These are phyloP conservation scores for Aspergillus tubingensis DNA, from an alignment of 2,329 filamentous ascomycete genomes.

Conservation along the genomic window DNA sequence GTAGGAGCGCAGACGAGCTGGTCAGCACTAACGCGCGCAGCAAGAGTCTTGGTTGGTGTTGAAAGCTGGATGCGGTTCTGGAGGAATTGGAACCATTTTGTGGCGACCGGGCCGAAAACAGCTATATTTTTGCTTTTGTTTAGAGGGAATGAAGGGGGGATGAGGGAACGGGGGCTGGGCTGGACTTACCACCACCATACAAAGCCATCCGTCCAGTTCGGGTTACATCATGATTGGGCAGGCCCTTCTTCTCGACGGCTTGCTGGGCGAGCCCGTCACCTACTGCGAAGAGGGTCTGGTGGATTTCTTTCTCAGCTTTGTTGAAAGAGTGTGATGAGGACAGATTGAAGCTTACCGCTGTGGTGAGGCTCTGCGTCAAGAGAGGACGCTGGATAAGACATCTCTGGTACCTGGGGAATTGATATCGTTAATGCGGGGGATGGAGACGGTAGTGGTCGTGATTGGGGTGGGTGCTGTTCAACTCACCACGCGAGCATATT, in stretches of 20 bases:
- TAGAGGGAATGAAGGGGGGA: not conserved
- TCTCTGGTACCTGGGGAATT: constrained; percentile 16
- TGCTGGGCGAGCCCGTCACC: constrained; percentile 21
- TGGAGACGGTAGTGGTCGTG: not conserved
- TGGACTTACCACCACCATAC: constrained; percentile 18
- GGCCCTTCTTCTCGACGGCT: constrained; percentile 15
- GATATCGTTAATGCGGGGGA: not conserved
- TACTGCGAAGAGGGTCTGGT: constrained; percentile 14
- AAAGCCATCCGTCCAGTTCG: constrained; percentile 13
- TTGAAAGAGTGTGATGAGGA: too few species aligned
- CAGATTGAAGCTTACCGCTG: constrained; percentile 11
- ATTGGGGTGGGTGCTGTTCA: not conserved
- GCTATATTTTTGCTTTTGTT: not conserved
- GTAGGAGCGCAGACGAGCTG: constrained; percentile 20
- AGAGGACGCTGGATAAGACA: constrained; percentile 17
- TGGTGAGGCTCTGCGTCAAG: constrained; percentile 20
- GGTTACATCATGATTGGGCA: constrained; percentile 14
- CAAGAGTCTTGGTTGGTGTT: constrained; percentile 6
- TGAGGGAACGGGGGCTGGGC: not conserved
- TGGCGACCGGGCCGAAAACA: constrained; percentile 19
- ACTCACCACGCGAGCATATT: not conserved
- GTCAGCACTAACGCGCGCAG: constrained; percentile 16
- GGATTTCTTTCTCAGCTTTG: not conserved
- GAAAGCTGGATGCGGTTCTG: constrained; percentile 13
- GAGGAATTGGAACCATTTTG: constrained; percentile 22